Conservation (phyloP, 176 grass and related monocot genomes). For the Carex littledalei region DNA sequence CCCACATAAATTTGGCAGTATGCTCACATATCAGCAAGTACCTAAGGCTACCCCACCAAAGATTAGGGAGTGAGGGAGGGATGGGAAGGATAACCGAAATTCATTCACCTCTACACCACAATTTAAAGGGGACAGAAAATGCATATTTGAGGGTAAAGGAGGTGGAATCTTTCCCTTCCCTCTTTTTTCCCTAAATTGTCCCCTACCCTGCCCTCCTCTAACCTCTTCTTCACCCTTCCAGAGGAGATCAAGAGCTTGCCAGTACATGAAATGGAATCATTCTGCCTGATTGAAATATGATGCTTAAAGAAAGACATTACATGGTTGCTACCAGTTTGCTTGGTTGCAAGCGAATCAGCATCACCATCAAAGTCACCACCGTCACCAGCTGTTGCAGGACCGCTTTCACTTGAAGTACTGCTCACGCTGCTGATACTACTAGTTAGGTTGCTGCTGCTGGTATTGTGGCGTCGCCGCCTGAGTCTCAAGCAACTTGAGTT, state of each 20-base stretch:
- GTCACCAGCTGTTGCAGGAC: slow-evolving; percentile 49
- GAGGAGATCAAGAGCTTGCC: neutral
- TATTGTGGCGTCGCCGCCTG: slow-evolving; percentile 48
- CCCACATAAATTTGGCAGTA: neutral
- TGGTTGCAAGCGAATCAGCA: slow-evolving; percentile 74
- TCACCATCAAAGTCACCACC: slow-evolving; percentile 85
- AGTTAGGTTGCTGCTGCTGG: slow-evolving; percentile 48
- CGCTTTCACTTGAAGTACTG: slow-evolving; percentile 72
- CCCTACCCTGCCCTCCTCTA: neutral
- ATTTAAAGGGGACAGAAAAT: neutral
- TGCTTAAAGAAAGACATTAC: slow-evolving; percentile 17
- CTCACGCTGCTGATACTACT: slow-evolving; percentile 93
- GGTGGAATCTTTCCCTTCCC: neutral
- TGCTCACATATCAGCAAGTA: neutral
- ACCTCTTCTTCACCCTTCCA: neutral
- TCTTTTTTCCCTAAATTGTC: neutral
- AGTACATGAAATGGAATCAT: neutral
- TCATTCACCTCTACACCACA: neutral
- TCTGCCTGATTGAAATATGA: neutral
- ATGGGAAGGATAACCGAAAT: neutral
- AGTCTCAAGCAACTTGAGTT: slow-evolving; percentile 68
- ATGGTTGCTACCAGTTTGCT: slow-evolving; percentile 41
- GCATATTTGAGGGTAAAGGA: neutral
- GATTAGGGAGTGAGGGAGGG: neutral
- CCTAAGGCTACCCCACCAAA: neutral